phyloP scores from a whole-genome alignment of 2,329 filamentous ascomycete species.

The Periglandula ipomoeae region DNA sequence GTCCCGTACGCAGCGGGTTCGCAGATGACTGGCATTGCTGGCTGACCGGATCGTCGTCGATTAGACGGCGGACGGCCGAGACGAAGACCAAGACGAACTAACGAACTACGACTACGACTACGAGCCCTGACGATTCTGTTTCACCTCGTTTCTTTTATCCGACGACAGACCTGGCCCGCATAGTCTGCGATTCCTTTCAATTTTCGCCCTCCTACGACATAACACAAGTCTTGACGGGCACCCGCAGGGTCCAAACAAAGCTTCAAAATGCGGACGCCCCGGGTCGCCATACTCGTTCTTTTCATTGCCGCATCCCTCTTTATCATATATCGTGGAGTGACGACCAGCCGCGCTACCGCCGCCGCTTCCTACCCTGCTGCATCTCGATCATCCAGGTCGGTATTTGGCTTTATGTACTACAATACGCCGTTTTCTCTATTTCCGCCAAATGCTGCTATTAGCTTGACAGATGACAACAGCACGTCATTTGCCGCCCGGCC shows the following conservation, averaged over 20 bases:
- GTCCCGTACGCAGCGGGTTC: neutral
- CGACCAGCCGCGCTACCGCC: slow-evolving; percentile 18
- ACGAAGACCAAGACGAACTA: neutral
- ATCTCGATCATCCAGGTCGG: slow-evolving; percentile 15
- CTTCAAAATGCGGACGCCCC: slow-evolving; percentile 43
- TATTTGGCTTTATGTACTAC: slow-evolving; percentile 54
- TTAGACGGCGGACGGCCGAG: slow-evolving; percentile 4
- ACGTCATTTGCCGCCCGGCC: slow-evolving; percentile 92
- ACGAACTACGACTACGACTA: neutral
- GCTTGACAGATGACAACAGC: slow-evolving; percentile 93
- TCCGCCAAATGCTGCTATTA: slow-evolving; percentile 90
- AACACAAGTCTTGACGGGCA: neutral
- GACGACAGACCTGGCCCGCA: too few species aligned
- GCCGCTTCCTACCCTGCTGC: slow-evolving; percentile 15
- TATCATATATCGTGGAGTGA: slow-evolving; percentile 44
- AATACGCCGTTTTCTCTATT: slow-evolving; percentile 78
- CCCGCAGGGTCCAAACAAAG: neutral
- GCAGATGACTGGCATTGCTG: slow-evolving; percentile 7
- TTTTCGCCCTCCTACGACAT: too few species aligned
- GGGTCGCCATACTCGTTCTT: slow-evolving; percentile 43
- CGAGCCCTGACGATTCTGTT: neutral
- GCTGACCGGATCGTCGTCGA: slow-evolving; percentile 8
- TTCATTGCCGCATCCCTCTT: slow-evolving; percentile 46
- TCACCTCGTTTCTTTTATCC: too few species aligned
- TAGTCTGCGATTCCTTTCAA: too few species aligned